These are phyloP conservation scores for Schizophyllum amplum DNA, from an alignment of 1,284 basidiomycete species.

Conservation along the genomic window DNA sequence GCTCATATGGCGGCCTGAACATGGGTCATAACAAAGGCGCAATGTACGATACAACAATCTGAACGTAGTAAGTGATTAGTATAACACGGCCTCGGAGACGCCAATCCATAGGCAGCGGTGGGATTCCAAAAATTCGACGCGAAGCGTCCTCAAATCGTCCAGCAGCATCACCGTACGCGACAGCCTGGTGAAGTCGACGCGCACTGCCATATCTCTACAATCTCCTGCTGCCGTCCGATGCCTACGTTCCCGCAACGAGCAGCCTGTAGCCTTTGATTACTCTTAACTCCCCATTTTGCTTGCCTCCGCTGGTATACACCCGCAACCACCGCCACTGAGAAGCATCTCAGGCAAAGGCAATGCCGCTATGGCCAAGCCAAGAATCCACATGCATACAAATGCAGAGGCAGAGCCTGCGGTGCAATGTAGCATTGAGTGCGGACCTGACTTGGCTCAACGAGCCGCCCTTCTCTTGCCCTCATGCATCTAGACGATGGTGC, in stretches of 20 bases:
- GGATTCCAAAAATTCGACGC: background rate
- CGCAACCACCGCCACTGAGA: background rate
- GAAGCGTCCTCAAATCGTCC: background rate
- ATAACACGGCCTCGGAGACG: too few species aligned
- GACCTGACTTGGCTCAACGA: too few species aligned
- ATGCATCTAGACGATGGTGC: too few species aligned
- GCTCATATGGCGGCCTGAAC: background rate
- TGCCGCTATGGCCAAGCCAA: too few species aligned
- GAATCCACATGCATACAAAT: too few species aligned
- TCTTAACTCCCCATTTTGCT: background rate
- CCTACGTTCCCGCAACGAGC: background rate
- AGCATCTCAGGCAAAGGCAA: background rate
- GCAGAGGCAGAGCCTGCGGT: too few species aligned
- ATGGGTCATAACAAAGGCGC: background rate
- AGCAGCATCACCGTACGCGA: background rate
- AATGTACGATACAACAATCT: background rate
- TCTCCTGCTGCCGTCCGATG: background rate
- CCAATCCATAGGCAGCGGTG: background rate
- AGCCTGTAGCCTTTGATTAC: background rate
- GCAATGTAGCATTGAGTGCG: too few species aligned
- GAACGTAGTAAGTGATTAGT: too few species aligned
- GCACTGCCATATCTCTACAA: background rate
- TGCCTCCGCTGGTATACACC: background rate
- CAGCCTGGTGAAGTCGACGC: background rate
- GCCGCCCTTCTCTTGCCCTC: too few species aligned